These are phyloP conservation scores for Salix dunnii DNA, from an alignment of 345 rosid genomes.

Conservation along the genomic window DNA sequence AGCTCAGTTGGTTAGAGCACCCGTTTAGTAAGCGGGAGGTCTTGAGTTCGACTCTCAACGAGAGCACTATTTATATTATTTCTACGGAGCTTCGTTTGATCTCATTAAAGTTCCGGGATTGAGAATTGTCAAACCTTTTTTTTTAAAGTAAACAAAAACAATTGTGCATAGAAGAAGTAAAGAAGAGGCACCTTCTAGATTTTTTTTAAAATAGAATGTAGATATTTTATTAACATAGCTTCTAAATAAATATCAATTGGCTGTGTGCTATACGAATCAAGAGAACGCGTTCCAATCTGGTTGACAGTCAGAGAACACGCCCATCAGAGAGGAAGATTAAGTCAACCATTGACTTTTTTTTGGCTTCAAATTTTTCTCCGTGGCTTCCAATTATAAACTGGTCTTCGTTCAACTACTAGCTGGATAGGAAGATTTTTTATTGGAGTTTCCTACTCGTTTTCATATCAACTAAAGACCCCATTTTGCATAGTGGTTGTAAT, in stretches of 20 bases:
- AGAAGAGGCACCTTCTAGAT: not conserved
- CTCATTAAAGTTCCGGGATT: not conserved
- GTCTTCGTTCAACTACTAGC: no score
- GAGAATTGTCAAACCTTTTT: not conserved
- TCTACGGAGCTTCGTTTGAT: no score
- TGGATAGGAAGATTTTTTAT: no score
- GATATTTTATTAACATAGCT: no score
- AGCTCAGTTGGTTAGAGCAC: constrained; percentile 97
- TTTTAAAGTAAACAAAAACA: not conserved
- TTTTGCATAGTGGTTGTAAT: no score
- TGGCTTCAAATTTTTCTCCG: no score
- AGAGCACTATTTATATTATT: no score
- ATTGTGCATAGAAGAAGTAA: not conserved
- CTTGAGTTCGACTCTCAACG: constrained; percentile 92
- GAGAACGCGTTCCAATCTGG: constrained; percentile 7
- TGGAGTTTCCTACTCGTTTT: no score
- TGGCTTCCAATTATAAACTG: no score
- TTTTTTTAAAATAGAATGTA: no score
- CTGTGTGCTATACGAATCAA: not conserved
- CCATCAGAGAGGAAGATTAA: not conserved
- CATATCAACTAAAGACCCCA: no score
- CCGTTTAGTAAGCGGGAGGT: constrained; percentile 90
- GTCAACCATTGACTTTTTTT: not conserved
- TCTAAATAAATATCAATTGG: no score
- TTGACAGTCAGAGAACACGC: not conserved